Base-by-base conservation (phyloP, 805 yeast species). In the Kazachstania viticola region DNA sequence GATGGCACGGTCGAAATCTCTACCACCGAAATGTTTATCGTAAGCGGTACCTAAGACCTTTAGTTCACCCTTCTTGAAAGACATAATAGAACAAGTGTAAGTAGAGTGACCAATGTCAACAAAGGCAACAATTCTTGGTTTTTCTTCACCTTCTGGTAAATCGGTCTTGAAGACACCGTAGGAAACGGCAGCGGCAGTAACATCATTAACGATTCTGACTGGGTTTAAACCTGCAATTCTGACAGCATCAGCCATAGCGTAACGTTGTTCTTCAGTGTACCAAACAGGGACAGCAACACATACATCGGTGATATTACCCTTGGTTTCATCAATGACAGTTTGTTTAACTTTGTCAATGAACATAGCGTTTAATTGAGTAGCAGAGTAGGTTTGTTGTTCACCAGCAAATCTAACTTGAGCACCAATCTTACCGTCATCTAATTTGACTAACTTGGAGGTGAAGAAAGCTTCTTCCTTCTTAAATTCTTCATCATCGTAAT, bases 81-180 rank as follows among this genome's bases (percentile, higher is more conserved):
- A 77, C 37, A 82, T 93, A 51, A 91, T 69, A 42, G 91, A 66
- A 45, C 93, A 93, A 44, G 91, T 82, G 71, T 75, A 88, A 31
- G 94, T 75, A 27, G 97, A 84, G 70, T 91, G 94, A 49, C 99
- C 99, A 61, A 93, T 82, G 62, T 91, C 99, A 38, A 91, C 77
- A 51, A 91, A 82, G 31, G 94, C 96, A 48, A 91, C 80, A 54
- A 73, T 79, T 67, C 80, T 78, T 54, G 87, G 79, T 61, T 79
- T 80, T 51, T 83, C 94, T 31, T 54, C 60, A 33, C 46, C 54
- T 62, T 85, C 97, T 52, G 97, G 95, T 52, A 91, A 71, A 56
- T 88, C 96, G 45, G 81, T 73, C 74, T 91, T 87, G 79, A 91
- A 91, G 39, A 91, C 95, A 70, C 98, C 98, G 68, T 91, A 93